Base-by-base conservation (phyloP, 176 grass and related monocot species). In the Canna indica region DNA sequence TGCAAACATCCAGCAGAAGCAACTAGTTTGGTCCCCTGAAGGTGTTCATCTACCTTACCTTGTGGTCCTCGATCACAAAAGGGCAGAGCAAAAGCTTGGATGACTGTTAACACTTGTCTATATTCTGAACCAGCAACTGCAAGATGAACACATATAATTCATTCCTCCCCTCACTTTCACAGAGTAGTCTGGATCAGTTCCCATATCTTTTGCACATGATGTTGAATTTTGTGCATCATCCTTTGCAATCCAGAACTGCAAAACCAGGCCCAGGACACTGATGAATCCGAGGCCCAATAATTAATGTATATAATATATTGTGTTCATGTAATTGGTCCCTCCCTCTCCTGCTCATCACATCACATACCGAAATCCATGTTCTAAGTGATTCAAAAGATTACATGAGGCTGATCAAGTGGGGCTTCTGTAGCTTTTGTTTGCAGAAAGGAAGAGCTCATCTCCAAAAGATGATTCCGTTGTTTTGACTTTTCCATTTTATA, bases 401-500 rank as follows among this genome's bases (percentile, higher is more conserved):
- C 58, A 60, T 60, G 26, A 54, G 28, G 25, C 25, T 60, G 58
- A 60, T 30, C 8, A 60, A 8, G 64, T 67, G 64, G 64, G 64
- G 64, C 36, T 67, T 67, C 41, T 10, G 5, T 44, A 10, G 7
- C 7, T 44, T 11, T 44, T 44, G 7, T 36, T 41, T 42, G 34
- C 24, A 70, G 39, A 70, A 48, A 70, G 28, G 68, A 20, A 33
- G 42, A 48, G 68, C 42, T 70, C 42, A 48, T 48, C 45, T 10
- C 11, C 30, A 70, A 70, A n/a, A n/a, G n/a, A n/a, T n/a, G 68
- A 70, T 70, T 70, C 68, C 44, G 61, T 36, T 67, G 74, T 83
- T 82, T 83, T 77, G 80, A 77, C 80, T 73, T 83, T 83, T 68
- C 35, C 67, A 73, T 76, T 67, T 46, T 38, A 66, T 77, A 65